Evolutionary conservation across 2,329 filamentous ascomycete genomes (phyloP), one percentile per base, ranked within the genome.

Genomic region (Diaporthe longicolla): DNA sequence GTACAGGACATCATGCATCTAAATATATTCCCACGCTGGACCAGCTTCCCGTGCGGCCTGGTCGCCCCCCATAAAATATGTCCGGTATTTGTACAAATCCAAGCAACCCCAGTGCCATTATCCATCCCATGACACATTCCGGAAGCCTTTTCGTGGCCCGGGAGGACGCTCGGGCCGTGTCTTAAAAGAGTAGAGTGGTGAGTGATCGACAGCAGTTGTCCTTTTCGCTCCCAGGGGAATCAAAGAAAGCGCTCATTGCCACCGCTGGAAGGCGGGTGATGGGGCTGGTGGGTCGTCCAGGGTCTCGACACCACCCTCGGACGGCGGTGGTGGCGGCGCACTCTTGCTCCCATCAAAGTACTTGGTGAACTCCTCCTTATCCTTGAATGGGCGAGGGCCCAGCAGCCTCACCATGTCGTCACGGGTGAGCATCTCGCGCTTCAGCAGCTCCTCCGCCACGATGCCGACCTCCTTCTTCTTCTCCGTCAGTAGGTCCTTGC

Each of bases 401-500:
- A 99, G 87, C 72, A 99, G 86, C 37, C 97, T 89, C 68, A 98
- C 91, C 90, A 98, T 93, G 83, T 99, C 97, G 79, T 99, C 97
- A 73, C 97, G 90, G 45, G 92, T 92, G 29, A 99, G 89, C 79
- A 98, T 92, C 85, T 99, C 97, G 89, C 98, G 98, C 79, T 87
- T 90, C 76, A 99, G 87, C 73, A 99, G 87, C 85, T 99, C 97
- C 86, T 99, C 95, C 0, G 97, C 97, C 7, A 99, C 91, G 52
- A 98, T 86, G 4, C 94, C 95, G 48, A 99, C 89, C 84, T 98
- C 94, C 79, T 89, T 88, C 88, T 97, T 97, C 91, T 95, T 97
- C 85, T 93, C 93, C 2, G 89, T 89, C 69, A 99, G 88, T 35
- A 99, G 90, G 59, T 94, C 91, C 80, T 91, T 92, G 88, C 97